These are phyloP conservation scores for Leccinum obscurum DNA, from an alignment of 768 basidiomycete species.

Conservation along the genomic window DNA sequence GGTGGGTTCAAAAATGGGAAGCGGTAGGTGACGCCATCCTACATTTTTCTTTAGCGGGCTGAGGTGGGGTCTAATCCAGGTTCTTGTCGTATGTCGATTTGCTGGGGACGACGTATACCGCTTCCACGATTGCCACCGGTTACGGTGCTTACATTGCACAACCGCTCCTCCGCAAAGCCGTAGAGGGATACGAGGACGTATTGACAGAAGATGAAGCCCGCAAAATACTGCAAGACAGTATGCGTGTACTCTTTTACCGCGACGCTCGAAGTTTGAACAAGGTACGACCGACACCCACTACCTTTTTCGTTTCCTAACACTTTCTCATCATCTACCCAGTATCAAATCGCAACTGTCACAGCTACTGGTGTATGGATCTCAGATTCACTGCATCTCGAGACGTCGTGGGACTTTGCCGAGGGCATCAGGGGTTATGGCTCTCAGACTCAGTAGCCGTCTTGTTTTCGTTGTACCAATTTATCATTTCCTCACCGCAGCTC, in stretches of 20 bases:
- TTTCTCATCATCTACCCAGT: constrained; percentile 48
- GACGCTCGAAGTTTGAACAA: constrained; percentile 96
- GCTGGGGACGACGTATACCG: constrained; percentile 92
- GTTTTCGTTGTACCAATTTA: constrained; percentile 12
- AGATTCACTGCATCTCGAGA: constrained; percentile 72
- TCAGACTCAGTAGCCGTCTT: constrained; percentile 68
- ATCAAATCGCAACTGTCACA: constrained; percentile 92
- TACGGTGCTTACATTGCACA: constrained; percentile 93
- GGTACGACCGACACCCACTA: constrained; percentile 43
- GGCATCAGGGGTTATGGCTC: constrained; percentile 88
- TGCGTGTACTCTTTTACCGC: constrained; percentile 94
- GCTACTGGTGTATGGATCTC: constrained; percentile 75
- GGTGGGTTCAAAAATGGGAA: constrained; percentile 88
- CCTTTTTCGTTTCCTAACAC: not conserved
- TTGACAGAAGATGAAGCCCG: constrained; percentile 80
- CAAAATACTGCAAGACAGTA: constrained; percentile 76
- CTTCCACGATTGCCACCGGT: constrained; percentile 92
- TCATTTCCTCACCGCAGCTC: not conserved
- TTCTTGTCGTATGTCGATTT: constrained; percentile 95
- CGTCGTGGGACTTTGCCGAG: constrained; percentile 92
- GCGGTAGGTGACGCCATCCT: constrained; percentile 46
- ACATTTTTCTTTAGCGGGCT: not conserved
- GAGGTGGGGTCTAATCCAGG: constrained; percentile 40
- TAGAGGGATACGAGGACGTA: constrained; percentile 75
- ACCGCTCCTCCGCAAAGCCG: constrained; percentile 86